Conservation (phyloP, 2,329 filamentous ascomycete species). For the Trichoderma sp. region DNA sequence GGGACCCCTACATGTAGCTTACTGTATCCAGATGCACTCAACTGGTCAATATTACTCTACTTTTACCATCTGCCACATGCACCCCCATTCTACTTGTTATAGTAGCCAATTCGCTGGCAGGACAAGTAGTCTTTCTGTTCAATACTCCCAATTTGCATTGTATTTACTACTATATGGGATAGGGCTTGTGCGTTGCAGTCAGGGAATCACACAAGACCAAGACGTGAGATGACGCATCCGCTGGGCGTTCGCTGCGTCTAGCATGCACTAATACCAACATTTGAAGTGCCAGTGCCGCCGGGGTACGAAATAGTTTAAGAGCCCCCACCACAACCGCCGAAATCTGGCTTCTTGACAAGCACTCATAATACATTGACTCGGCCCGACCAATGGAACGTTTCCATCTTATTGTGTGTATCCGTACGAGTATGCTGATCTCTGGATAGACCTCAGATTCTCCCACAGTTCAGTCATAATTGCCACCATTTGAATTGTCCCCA, state of each 20-base stretch:
- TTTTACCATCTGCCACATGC: not conserved
- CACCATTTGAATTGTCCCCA: not conserved
- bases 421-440: not conserved
- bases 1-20: not conserved
- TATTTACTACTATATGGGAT: not conserved
- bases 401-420: too few species aligned
- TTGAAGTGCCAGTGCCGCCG: not conserved
- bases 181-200: not conserved
- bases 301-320: not conserved
- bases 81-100: not conserved
- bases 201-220: not conserved
- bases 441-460: not conserved
- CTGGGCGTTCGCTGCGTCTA: not conserved
- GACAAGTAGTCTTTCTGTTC: not conserved
- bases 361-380: too few species aligned
- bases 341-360: slow-evolving; percentile 10
- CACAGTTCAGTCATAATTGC: not conserved
- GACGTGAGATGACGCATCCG: slow-evolving; percentile 14
- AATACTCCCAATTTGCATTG: not conserved
- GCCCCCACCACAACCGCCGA: not conserved
- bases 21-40: slow-evolving; percentile 6
- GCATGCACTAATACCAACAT: slow-evolving; percentile 2
- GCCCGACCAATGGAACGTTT: not conserved
- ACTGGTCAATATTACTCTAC: not conserved
- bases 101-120: not conserved